A percentile compares a stretch with the other conserved stretches of the same genome.
These are phyloP conservation scores for Pichia nanzhaoensis DNA, from an alignment of 805 yeast species.

Conservation along the genomic window DNA sequence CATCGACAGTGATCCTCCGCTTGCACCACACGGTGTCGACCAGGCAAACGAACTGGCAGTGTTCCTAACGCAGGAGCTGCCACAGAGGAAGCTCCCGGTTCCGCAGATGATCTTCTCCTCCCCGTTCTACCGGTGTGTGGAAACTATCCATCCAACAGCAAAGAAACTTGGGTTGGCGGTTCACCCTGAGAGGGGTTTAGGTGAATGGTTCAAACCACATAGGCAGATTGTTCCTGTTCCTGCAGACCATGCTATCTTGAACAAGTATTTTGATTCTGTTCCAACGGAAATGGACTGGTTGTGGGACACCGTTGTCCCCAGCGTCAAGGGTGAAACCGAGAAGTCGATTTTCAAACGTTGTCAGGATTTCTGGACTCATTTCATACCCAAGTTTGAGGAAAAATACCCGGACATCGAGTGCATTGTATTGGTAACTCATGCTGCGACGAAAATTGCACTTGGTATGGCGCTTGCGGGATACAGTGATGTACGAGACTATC, in stretches of 20 bases:
- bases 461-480: conserved; percentile 69
- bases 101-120: conserved; percentile 72
- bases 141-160: conserved; percentile 71
- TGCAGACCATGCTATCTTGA: conserved; percentile 43
- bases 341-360: conserved; percentile 63
- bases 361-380: conserved; percentile 42
- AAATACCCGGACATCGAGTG: conserved; percentile 54
- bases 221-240: conserved; percentile 67
- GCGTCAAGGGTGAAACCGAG: conserved; percentile 65
- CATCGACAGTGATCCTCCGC: conserved; percentile 78
- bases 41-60: conserved; percentile 79
- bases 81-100: conserved; percentile 31
- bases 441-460: conserved; percentile 84
- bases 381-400: conserved; percentile 52
- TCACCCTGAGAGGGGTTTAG: conserved; percentile 72
- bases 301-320: conserved; percentile 51
- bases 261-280: conserved; percentile 46
- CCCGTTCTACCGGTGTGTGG: conserved; percentile 86
- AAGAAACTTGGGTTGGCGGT: conserved; percentile 51
- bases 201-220: conserved; percentile 84
- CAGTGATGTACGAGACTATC: conserved; percentile 41
- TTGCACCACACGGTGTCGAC: conserved; percentile 81
- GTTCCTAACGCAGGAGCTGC: conserved; percentile 38
- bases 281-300: conserved; percentile 37
- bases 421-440: conserved; percentile 79